Percentiles rank a stretch among this genome's conserved stretches.
phyloP scores from a whole-genome alignment of 2,329 filamentous ascomycete species.

The Stagonosporopsis tanaceti region DNA sequence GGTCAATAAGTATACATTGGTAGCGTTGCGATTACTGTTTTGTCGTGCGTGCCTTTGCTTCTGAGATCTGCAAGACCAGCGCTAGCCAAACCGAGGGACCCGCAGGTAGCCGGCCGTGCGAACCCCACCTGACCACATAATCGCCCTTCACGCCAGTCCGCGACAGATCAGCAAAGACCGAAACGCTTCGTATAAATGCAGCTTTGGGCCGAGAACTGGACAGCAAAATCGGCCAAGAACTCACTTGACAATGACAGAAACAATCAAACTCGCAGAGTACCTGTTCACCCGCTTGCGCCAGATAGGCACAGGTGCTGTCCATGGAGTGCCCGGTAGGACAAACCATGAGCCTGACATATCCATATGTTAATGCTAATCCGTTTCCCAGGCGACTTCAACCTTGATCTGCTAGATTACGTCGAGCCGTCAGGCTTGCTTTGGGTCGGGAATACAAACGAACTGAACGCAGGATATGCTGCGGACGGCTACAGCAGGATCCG shows the following conservation, averaged over 20 bases:
- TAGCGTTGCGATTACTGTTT: too few species aligned
- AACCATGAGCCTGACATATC: too few species aligned
- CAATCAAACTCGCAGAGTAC: conserved; percentile 35
- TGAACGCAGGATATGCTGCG: conserved; percentile 63
- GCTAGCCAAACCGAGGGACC: background rate
- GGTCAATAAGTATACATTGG: too few species aligned
- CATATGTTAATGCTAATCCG: background rate
- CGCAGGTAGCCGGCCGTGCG: too few species aligned
- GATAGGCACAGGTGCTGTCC: conserved; percentile 50
- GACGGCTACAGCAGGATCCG: conserved; percentile 64
- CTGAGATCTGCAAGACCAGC: background rate
- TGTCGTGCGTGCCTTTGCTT: too few species aligned
- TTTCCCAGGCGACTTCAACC: conserved; percentile 39
- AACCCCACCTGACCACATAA: background rate
- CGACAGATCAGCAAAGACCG: background rate
- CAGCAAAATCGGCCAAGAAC: too few species aligned
- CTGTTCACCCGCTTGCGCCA: conserved; percentile 42
- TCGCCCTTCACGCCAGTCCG: conserved; percentile 2
- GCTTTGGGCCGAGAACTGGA: background rate
- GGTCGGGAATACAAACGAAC: conserved; percentile 63
- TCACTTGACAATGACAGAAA: conserved; percentile 7
- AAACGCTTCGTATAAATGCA: background rate
- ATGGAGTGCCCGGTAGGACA: conserved; percentile 49
- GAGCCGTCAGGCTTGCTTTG: conserved; percentile 48
- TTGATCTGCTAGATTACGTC: conserved; percentile 46